These are phyloP conservation scores for Macadamia integrifolia DNA, from an alignment of 164 flowering plant species.

Conservation along the genomic window DNA sequence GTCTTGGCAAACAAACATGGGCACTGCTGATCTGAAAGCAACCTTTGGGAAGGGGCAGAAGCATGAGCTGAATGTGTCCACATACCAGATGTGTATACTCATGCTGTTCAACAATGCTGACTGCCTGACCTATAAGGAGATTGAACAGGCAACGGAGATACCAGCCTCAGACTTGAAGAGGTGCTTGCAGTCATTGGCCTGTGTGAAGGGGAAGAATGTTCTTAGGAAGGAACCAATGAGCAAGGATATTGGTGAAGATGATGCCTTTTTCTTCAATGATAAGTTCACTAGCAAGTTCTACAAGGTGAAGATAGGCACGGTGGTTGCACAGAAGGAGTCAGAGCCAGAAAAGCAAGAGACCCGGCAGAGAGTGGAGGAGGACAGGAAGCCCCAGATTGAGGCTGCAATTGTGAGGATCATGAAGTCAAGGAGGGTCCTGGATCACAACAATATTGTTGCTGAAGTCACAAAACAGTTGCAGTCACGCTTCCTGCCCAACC, in stretches of 20 bases:
- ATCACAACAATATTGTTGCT: constrained; percentile 13
- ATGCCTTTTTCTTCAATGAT: constrained; percentile 19
- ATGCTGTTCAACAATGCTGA: constrained; percentile 9
- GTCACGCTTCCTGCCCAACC: constrained; percentile 10
- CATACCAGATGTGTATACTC: constrained; percentile 11
- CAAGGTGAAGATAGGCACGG: constrained; percentile 15
- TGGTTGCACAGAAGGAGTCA: constrained; percentile 20
- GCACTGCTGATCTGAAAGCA: constrained; percentile 11
- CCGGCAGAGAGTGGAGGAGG: constrained; percentile 26
- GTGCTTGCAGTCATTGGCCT: constrained; percentile 10
- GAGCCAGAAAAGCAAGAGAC: constrained; percentile 25
- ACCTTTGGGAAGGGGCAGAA: constrained; percentile 10
- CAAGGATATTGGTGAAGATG: constrained; percentile 9
- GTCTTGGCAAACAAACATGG: constrained; percentile 11
- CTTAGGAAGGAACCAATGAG: constrained; percentile 10
- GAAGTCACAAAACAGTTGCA: constrained; percentile 14
- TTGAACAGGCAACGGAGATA: constrained; percentile 9
- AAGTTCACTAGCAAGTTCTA: constrained; percentile 11
- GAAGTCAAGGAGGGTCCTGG: constrained; percentile 18
- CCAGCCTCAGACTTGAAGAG: constrained; percentile 7
- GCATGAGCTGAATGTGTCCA: constrained; percentile 9
- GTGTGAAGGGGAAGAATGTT: constrained; percentile 18
- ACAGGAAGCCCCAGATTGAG: constrained; percentile 24
- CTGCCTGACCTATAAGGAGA: constrained; percentile 6
- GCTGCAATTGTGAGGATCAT: constrained; percentile 29